Percentiles rank a stretch among this genome's conserved stretches.
Conservation (phyloP, 2,329 filamentous ascomycete genomes). For the Alternaria dauci region DNA sequence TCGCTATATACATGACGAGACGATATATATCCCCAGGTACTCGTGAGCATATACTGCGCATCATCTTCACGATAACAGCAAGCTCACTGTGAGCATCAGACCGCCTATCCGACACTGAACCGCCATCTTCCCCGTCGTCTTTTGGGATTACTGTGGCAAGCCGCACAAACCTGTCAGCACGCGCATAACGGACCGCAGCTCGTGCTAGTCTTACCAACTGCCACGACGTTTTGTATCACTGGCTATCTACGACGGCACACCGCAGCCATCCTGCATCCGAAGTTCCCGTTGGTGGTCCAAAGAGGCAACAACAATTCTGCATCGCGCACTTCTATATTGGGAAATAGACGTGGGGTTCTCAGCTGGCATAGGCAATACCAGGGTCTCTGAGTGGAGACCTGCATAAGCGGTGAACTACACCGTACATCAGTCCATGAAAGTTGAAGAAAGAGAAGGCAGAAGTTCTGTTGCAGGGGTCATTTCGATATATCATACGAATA, state of each 20-base stretch:
- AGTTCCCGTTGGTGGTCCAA: not conserved
- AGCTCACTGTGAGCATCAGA: slow-evolving; percentile 2
- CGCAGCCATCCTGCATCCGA: not conserved
- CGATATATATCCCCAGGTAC: not conserved
- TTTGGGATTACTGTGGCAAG: slow-evolving; percentile 36
- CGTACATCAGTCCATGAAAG: slow-evolving; percentile 9
- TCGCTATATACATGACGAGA: slow-evolving; percentile 11
- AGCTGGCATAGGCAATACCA: slow-evolving; percentile 8
- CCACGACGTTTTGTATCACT: slow-evolving; percentile 16
- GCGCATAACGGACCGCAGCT: slow-evolving; percentile 17
- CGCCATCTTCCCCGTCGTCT: slow-evolving; percentile 15
- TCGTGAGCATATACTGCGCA: not conserved
- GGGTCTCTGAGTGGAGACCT: not conserved
- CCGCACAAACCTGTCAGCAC: slow-evolving; percentile 17
- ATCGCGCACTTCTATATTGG: slow-evolving; percentile 15
- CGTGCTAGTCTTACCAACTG: slow-evolving; percentile 18
- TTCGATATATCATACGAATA: not conserved
- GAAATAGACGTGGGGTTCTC: slow-evolving; percentile 2
- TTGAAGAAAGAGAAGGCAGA: not conserved
- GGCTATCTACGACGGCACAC: slow-evolving; percentile 1
- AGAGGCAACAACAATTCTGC: slow-evolving; percentile 6
- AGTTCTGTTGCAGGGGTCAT: not conserved
- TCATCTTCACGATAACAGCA: not conserved
- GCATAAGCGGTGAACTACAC: slow-evolving; percentile 29
- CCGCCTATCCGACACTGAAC: slow-evolving; percentile 14